These are phyloP conservation scores for Psilocybe tampanensis DNA, from an alignment of 768 basidiomycete species.

Conservation along the genomic window DNA sequence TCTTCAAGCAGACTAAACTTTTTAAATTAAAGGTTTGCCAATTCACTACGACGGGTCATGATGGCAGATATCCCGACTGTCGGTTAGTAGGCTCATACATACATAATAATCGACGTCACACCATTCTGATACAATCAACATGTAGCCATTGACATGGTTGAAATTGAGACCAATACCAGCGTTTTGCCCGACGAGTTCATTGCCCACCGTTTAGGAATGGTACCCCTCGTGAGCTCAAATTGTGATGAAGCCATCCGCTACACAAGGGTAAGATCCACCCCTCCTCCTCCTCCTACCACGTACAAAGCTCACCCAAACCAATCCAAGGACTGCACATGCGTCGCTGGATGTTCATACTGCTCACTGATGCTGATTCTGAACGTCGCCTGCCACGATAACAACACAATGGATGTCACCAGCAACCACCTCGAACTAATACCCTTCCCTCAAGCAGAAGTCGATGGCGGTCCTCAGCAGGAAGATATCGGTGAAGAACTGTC, in stretches of 20 bases:
- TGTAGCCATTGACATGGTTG: conserved; percentile 95
- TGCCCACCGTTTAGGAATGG: conserved; percentile 92
- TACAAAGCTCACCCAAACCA: background rate
- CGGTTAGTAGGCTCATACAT: conserved; percentile 57
- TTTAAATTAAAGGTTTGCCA: conserved; percentile 72
- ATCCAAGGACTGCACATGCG: conserved; percentile 91
- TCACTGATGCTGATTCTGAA: conserved; percentile 82
- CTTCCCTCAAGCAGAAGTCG: conserved; percentile 36
- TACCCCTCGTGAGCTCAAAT: conserved; percentile 85
- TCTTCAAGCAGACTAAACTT: conserved; percentile 7
- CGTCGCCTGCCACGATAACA: conserved; percentile 70
- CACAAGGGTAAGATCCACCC: conserved; percentile 54
- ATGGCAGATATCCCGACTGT: conserved; percentile 97
- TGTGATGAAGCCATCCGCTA: conserved; percentile 89
- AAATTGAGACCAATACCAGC: conserved; percentile 87
- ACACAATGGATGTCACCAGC: conserved; percentile 86
- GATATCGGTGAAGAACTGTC: conserved; percentile 66
- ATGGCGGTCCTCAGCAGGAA: conserved; percentile 24
- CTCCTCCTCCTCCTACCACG: background rate
- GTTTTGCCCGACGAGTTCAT: conserved; percentile 98
- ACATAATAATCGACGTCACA: background rate
- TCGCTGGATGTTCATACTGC: conserved; percentile 83
- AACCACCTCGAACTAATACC: conserved; percentile 73
- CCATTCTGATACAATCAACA: background rate
- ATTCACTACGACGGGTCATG: conserved; percentile 90